A percentile compares a stretch with the other conserved stretches of the same genome.
Evolutionary conservation across 2,329 filamentous ascomycete species (phyloP).

Genomic region (Mycosphaerella arachidis): DNA sequence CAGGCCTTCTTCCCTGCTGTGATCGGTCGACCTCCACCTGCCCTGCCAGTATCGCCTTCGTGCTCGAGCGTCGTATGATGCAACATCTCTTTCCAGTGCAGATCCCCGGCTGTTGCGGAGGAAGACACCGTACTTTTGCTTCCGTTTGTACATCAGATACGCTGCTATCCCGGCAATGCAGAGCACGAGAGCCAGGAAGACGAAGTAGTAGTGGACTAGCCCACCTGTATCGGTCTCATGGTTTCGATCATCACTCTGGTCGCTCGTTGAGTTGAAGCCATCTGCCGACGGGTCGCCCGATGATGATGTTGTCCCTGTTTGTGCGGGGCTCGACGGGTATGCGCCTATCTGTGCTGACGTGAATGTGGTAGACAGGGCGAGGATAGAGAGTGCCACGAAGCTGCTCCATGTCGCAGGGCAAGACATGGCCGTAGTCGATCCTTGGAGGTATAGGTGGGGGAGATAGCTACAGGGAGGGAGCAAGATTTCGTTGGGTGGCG

Average conservation of each 20-base stretch:
- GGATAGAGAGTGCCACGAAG: neutral
- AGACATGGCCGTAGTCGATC: neutral
- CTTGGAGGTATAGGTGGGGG: neutral
- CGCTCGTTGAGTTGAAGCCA: neutral
- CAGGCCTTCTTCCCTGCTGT: slow-evolving; percentile 51
- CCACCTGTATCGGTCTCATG: slow-evolving; percentile 11
- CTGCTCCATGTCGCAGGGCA: neutral
- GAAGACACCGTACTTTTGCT: slow-evolving; percentile 29
- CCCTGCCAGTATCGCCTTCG: slow-evolving; percentile 29
- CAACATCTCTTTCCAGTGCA: slow-evolving; percentile 16
- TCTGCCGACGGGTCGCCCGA: neutral
- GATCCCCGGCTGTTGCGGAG: slow-evolving; percentile 7
- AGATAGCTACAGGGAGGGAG: neutral
- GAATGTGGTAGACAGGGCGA: neutral
- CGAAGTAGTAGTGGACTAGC: slow-evolving; percentile 50
- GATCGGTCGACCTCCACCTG: slow-evolving; percentile 16
- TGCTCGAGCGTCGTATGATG: slow-evolving; percentile 12
- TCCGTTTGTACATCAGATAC: slow-evolving; percentile 44
- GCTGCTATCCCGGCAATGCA: slow-evolving; percentile 42
- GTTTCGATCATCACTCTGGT: neutral
- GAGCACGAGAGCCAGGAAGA: slow-evolving; percentile 53
- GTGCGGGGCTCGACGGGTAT: neutral
- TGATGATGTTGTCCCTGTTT: neutral
- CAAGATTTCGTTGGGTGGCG: neutral
- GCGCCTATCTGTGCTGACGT: neutral